Conservation (phyloP, 305 asterid species). For the Rubia balearica region DNA sequence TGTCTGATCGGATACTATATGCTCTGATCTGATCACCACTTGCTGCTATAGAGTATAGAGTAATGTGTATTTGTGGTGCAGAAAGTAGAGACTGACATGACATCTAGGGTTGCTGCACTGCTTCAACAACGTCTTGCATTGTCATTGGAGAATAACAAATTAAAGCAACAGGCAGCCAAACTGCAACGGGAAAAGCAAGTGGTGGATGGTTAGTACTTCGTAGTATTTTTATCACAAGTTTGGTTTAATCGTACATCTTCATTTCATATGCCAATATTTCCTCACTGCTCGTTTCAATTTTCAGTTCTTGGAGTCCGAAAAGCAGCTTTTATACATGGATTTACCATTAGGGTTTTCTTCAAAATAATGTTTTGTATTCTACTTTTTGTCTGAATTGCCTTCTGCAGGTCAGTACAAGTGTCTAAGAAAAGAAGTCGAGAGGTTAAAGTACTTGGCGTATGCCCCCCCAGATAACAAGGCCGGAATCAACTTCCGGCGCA, state of each 20-base stretch:
- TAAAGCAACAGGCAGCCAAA: slow-evolving; percentile 56
- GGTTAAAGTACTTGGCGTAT: slow-evolving; percentile 33
- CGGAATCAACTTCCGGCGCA: slow-evolving; percentile 21
- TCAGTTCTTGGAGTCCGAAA: slow-evolving; percentile 1
- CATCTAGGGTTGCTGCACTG: slow-evolving; percentile 47
- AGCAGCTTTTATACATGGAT: not conserved
- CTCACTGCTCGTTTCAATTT: not conserved
- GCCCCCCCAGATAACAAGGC: slow-evolving; percentile 23
- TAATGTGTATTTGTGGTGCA: slow-evolving; percentile 13
- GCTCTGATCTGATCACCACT: not conserved
- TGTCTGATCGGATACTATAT: not conserved
- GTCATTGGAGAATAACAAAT: slow-evolving; percentile 51
- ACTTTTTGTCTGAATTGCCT: not conserved
- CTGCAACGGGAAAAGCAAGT: slow-evolving; percentile 46
- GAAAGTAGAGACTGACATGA: slow-evolving; percentile 48
- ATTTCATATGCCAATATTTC: not conserved
- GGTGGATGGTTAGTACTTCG: slow-evolving; percentile 46
- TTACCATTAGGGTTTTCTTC: not conserved
- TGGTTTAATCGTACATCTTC: not conserved
- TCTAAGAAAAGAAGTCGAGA: slow-evolving; percentile 45
- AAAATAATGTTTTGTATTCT: not conserved
- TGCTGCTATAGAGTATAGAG: not conserved
- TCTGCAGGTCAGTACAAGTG: slow-evolving; percentile 51
- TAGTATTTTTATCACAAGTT: not conserved
- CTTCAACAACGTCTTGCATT: slow-evolving; percentile 50